Conservation (phyloP, 768 basidiomycete genomes). For the button mushroom (Agaricus bisporus) region DNA sequence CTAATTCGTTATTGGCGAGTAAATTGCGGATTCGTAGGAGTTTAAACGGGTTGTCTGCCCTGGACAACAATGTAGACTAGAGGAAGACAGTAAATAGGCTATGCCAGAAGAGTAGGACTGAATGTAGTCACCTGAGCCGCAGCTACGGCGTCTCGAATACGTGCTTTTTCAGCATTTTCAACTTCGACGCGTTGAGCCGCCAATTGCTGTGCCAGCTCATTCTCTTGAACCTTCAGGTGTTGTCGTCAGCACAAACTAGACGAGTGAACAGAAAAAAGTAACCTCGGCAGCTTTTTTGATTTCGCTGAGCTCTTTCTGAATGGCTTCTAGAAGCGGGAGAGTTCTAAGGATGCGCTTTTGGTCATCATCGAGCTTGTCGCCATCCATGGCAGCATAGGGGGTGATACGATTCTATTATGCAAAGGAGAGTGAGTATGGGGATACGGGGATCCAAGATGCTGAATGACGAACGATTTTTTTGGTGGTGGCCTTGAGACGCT, state of each 20-base stretch:
- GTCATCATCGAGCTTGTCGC: conserved; percentile 80
- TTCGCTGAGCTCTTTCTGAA: conserved; percentile 77
- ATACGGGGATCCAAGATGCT: conserved; percentile 7
- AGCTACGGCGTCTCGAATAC: conserved; percentile 49
- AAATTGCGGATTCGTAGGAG: conserved; percentile 54
- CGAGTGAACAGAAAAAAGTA: conserved; percentile 21
- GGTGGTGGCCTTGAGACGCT: conserved; percentile 66
- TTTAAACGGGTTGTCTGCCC: conserved; percentile 45
- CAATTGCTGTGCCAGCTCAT: conserved; percentile 52
- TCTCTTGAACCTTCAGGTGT: conserved; percentile 49
- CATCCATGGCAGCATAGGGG: conserved; percentile 58
- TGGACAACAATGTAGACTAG: conserved; percentile 39
- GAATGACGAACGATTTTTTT: conserved; percentile 73
- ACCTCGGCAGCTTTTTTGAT: conserved; percentile 85
- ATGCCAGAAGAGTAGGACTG: background rate
- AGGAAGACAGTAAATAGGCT: background rate
- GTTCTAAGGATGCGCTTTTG: conserved; percentile 71
- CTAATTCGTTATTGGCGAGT: conserved; percentile 38
- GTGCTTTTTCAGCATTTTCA: conserved; percentile 50
- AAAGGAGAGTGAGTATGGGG: conserved; percentile 10
- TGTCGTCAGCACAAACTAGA: conserved; percentile 11
- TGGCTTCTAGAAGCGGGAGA: conserved; percentile 70
- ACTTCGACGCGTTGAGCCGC: conserved; percentile 48
- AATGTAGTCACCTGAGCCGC: conserved; percentile 44
- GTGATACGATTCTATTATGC: conserved; percentile 60